Evolutionary conservation across 257 asterid genomes (phyloP).

Genomic region (Parsonsia alboflavescens): DNA sequence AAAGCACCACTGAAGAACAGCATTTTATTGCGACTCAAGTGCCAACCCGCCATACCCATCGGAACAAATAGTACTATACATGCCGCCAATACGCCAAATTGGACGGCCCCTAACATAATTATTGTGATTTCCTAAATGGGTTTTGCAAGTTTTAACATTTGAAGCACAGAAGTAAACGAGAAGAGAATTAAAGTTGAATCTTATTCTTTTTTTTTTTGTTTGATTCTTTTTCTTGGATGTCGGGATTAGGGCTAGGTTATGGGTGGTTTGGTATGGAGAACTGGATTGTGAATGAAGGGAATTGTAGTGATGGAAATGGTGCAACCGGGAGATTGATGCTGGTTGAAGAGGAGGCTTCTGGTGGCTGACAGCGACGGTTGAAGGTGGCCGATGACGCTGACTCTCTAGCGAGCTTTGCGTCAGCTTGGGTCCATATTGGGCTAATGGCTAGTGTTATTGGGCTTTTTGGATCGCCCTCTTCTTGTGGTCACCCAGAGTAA

Average conservation of each 20-base stretch:
- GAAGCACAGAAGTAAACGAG: not conserved
- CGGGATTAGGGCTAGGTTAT: not conserved
- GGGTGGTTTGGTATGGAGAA: not conserved
- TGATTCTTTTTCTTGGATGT: not conserved
- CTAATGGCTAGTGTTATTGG: not conserved
- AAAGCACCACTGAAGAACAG: conserved; percentile 95
- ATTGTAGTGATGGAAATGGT: conserved; percentile 17
- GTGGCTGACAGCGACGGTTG: conserved; percentile 17
- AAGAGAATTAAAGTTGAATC: not conserved
- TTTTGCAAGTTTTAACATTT: conserved; percentile 10
- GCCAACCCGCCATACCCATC: conserved; percentile 99
- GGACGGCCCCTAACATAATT: conserved; percentile 80
- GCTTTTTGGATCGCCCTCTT: not conserved
- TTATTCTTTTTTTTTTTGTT: not conserved
- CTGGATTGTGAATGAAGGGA: conserved; percentile 21
- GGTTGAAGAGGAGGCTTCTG: conserved; percentile 11
- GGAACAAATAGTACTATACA: conserved; percentile 84
- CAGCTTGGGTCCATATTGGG: not conserved
- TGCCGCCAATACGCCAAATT: conserved; percentile 82
- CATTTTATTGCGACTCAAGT: conserved; percentile 91
- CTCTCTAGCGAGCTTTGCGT: conserved; percentile 1
- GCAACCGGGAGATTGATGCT: not conserved
- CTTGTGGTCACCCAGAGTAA: no score
- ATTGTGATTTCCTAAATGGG: not conserved
- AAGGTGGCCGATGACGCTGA: conserved; percentile 12